Evolutionary conservation across 495 filamentous ascomycete genomes (phyloP).

Genomic region (Chaetomidium leptoderma): DNA sequence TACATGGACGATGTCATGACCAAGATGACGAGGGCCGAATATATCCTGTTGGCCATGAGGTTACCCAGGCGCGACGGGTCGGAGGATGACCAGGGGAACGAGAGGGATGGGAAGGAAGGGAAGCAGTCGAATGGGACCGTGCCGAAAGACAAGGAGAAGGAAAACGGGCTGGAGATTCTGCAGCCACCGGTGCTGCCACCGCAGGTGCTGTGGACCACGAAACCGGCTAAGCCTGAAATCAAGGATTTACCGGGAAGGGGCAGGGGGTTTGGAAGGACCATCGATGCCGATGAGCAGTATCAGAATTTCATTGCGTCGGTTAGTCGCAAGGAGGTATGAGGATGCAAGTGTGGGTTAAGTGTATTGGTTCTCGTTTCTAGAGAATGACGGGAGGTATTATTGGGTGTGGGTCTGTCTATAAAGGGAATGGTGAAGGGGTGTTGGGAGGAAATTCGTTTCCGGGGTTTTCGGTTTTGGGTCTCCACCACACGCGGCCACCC

Average conservation of each 20-base stretch:
- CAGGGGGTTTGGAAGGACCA: slow-evolving; percentile 29
- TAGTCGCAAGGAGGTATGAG: slow-evolving; percentile 27
- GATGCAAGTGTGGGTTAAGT: no score
- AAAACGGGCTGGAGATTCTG: not conserved
- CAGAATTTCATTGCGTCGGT: slow-evolving; percentile 44
- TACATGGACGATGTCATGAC: slow-evolving; percentile 87
- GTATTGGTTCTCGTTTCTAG: not conserved
- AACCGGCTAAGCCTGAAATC: slow-evolving; percentile 27
- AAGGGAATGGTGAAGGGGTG: not conserved
- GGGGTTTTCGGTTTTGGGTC: not conserved
- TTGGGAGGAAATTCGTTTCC: not conserved
- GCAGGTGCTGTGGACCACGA: slow-evolving; percentile 42
- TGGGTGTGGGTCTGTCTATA: not conserved
- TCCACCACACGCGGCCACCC: not conserved
- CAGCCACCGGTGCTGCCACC: slow-evolving; percentile 10
- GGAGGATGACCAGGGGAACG: slow-evolving; percentile 17
- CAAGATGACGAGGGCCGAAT: slow-evolving; percentile 63
- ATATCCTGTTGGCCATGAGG: slow-evolving; percentile 62
- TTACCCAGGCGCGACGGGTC: slow-evolving; percentile 49
- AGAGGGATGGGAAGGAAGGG: slow-evolving; percentile 17
- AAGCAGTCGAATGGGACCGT: slow-evolving; percentile 25
- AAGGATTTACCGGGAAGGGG: slow-evolving; percentile 29
- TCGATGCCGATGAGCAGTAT: slow-evolving; percentile 46
- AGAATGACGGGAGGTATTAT: not conserved
- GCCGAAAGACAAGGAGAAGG: slow-evolving; percentile 10